These are phyloP conservation scores for Mortierella antarctica DNA, from an alignment of 192 early-diverging fungal genomes.

Conservation along the genomic window DNA sequence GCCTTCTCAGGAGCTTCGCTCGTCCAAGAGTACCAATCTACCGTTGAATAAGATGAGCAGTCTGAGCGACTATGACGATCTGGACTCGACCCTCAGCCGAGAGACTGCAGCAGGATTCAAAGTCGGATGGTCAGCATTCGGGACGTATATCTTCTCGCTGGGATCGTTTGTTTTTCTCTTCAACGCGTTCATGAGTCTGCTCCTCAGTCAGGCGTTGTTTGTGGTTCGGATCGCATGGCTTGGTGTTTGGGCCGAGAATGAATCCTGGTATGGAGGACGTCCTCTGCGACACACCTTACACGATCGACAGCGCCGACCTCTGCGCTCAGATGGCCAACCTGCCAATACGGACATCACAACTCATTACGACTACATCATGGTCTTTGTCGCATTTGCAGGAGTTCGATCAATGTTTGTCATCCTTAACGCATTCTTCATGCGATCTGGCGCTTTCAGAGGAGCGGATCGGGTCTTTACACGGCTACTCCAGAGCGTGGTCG, in stretches of 20 bases:
- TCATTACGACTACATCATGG: constrained; percentile 17
- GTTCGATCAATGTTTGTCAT: constrained; percentile 41
- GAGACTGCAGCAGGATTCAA: constrained; percentile 48
- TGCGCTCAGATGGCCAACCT: not conserved
- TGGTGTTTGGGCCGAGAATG: constrained; percentile 43
- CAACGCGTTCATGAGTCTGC: constrained; percentile 33
- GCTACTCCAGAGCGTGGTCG: constrained; percentile 21
- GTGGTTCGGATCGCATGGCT: constrained; percentile 45
- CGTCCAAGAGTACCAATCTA: constrained; percentile 36
- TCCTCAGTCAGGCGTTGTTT: constrained; percentile 43
- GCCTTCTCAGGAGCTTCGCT: constrained; percentile 19
- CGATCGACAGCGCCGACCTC: not conserved
- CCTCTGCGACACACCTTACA: constrained; percentile 20
- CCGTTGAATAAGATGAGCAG: constrained; percentile 50
- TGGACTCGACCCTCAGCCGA: constrained; percentile 48
- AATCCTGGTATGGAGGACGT: constrained; percentile 30
- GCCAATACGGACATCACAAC: not conserved
- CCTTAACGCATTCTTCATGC: constrained; percentile 36
- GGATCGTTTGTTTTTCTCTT: constrained; percentile 26
- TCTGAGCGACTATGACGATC: constrained; percentile 46
- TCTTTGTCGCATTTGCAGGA: constrained; percentile 24
- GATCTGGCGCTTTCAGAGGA: constrained; percentile 28
- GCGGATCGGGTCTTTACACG: constrained; percentile 29
- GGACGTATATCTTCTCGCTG: constrained; percentile 39
- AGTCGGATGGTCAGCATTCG: constrained; percentile 40